Percentiles rank a stretch among this genome's conserved stretches.
phyloP scores from a whole-genome alignment of 306 rosid genomes.

The Vigna unguiculata region DNA sequence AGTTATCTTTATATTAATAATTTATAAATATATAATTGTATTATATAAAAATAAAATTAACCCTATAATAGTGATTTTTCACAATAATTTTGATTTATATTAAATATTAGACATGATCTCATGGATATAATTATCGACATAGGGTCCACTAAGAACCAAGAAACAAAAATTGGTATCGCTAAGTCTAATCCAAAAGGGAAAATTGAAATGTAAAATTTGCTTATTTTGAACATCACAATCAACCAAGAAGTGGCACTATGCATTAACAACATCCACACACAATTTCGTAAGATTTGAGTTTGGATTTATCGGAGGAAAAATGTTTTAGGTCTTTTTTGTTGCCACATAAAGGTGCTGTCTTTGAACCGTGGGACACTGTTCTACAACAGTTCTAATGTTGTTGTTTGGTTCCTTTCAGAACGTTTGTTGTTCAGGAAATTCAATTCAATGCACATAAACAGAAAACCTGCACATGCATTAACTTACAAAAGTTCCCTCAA shows the following conservation, averaged over 20 bases:
- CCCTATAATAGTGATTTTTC: too few species aligned
- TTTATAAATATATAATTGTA: background rate
- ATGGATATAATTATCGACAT: background rate
- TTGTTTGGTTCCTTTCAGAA: background rate
- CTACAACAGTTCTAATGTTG: background rate
- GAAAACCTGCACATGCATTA: background rate
- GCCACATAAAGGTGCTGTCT: background rate
- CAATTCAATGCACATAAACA: slow-evolving; percentile 5
- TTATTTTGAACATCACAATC: slow-evolving; percentile 22
- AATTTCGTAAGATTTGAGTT: slow-evolving; percentile 21
- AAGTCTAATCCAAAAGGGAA: background rate
- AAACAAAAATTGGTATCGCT: background rate
- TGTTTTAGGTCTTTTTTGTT: background rate
- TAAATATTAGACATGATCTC: background rate
- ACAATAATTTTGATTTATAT: too few species aligned
- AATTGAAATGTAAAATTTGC: slow-evolving; percentile 10
- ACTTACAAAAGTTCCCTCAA: background rate
- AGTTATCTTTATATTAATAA: background rate
- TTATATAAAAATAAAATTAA: background rate
- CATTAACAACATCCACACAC: slow-evolving; percentile 35
- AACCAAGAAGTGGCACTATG: slow-evolving; percentile 16
- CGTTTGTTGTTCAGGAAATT: background rate
- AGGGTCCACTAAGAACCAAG: slow-evolving; percentile 23
- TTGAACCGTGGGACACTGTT: background rate
- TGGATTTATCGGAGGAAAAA: background rate